Conservation (phyloP, 371 early-diverging fungal species). For the Amoeboaphelidium protococcarum region DNA sequence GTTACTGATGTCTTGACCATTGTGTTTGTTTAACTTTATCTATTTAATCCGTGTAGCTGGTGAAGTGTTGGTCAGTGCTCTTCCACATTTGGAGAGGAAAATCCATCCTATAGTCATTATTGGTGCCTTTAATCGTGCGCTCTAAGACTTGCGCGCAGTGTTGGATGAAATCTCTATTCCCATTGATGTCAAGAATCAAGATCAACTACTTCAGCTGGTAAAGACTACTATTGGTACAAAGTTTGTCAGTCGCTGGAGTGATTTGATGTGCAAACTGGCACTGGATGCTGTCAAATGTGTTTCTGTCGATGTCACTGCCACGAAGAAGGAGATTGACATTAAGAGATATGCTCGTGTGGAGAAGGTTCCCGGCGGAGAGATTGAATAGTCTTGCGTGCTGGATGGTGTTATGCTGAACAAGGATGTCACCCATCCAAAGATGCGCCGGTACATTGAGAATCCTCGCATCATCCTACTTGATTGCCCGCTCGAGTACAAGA, state of each 20-base stretch:
- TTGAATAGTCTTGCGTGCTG: conserved; percentile 85
- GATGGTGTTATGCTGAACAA: conserved; percentile 98
- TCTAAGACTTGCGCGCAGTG: conserved; percentile 65
- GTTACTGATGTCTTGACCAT: too few species aligned
- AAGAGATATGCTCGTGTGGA: conserved; percentile 95
- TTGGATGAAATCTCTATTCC: conserved; percentile 55
- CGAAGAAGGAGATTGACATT: conserved; percentile 72
- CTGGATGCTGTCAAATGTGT: conserved; percentile 85
- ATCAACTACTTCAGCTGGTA: conserved; percentile 70
- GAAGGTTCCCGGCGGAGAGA: conserved; percentile 95
- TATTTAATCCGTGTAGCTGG: too few species aligned
- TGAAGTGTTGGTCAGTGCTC: conserved; percentile 71
- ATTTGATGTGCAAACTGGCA: conserved; percentile 91
- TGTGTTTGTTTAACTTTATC: too few species aligned
- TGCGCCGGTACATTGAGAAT: conserved; percentile 95
- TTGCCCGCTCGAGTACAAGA: conserved; percentile 99
- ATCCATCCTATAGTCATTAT: conserved; percentile 97
- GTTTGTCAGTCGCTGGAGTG: conserved; percentile 78
- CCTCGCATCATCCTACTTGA: conserved; percentile 94
- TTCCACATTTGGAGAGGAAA: conserved; percentile 78
- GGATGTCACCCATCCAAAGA: conserved; percentile 97
- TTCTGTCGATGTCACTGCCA: conserved; percentile 35
- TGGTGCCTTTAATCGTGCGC: conserved; percentile 64
- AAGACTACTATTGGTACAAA: conserved; percentile 89
- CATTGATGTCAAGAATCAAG: conserved; percentile 50